Evolutionary conservation across 1,139 yeast species (phyloP).

Genomic region (Sugiyamaella pinicola): DNA sequence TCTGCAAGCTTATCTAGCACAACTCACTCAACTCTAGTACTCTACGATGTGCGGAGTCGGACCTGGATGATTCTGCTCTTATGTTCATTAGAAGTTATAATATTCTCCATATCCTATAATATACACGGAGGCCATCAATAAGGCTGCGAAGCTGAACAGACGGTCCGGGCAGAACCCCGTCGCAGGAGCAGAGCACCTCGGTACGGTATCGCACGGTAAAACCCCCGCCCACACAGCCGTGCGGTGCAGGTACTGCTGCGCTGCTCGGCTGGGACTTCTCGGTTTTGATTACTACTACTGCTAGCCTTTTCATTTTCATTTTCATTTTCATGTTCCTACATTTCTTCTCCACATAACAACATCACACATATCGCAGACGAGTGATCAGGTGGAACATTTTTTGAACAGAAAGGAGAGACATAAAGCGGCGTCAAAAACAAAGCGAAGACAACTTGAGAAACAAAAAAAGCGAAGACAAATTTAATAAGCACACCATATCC

Average conservation of each 20-base stretch:
- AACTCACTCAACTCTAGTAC: too few relatives aligned
- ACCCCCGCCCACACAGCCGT: neutral
- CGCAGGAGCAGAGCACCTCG: neutral
- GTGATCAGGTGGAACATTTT: too few relatives aligned
- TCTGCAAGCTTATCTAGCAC: too few relatives aligned
- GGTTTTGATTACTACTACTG: conserved; percentile 4
- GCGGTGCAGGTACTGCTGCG: neutral
- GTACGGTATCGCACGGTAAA: neutral
- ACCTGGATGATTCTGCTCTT: too few relatives aligned
- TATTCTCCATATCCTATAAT: too few relatives aligned
- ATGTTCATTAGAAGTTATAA: too few relatives aligned
- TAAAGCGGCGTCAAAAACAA: neutral
- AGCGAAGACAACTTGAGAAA: neutral
- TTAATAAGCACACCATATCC: too few relatives aligned
- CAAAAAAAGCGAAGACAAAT: too few relatives aligned
- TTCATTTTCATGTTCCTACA: neutral
- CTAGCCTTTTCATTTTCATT: neutral
- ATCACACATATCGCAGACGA: too few relatives aligned
- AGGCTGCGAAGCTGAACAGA: too few relatives aligned
- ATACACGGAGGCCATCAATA: too few relatives aligned
- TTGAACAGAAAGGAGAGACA: neutral
- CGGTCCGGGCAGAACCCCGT: neutral
- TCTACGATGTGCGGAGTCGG: too few relatives aligned
- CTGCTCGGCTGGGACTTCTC: conserved; percentile 12
- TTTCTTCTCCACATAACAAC: neutral